These are phyloP conservation scores for Neopestalotiopsis rosae DNA, from an alignment of 2,329 filamentous ascomycete genomes.

Conservation along the genomic window DNA sequence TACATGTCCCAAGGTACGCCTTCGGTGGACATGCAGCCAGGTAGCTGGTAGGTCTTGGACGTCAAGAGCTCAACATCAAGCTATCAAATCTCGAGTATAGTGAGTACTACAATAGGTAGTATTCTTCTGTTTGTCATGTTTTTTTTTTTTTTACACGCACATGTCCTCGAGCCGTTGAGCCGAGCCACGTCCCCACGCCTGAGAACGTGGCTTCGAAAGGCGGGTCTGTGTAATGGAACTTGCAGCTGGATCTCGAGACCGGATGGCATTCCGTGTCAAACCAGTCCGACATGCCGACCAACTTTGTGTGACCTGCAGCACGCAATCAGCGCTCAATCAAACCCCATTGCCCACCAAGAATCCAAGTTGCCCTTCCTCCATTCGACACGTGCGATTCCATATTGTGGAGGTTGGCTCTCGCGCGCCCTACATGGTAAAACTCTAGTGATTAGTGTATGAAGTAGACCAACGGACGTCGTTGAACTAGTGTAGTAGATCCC, in stretches of 20 bases:
- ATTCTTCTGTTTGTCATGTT: background rate
- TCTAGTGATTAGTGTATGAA: background rate
- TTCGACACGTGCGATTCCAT: constrained; percentile 1
- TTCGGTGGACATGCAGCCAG: background rate
- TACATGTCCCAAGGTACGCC: background rate
- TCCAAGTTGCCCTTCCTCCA: background rate
- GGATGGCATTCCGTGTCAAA: background rate
- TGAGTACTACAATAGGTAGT: background rate
- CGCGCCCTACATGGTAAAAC: background rate
- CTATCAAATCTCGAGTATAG: background rate
- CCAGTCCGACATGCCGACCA: background rate
- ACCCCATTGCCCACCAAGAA: background rate
- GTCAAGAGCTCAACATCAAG: background rate
- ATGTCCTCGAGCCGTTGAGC: constrained; percentile 7
- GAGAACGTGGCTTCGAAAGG: background rate
- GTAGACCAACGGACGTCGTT: background rate
- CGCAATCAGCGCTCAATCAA: background rate
- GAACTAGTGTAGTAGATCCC: background rate
- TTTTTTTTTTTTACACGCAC: background rate
- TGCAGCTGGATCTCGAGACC: background rate
- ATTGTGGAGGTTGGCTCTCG: background rate
- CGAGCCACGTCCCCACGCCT: background rate
- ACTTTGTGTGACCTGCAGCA: background rate
- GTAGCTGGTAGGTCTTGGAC: background rate
- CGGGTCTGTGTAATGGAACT: background rate